These are phyloP conservation scores for Fragosphaeria purpurea DNA, from an alignment of 2,329 filamentous ascomycete species.

Conservation along the genomic window DNA sequence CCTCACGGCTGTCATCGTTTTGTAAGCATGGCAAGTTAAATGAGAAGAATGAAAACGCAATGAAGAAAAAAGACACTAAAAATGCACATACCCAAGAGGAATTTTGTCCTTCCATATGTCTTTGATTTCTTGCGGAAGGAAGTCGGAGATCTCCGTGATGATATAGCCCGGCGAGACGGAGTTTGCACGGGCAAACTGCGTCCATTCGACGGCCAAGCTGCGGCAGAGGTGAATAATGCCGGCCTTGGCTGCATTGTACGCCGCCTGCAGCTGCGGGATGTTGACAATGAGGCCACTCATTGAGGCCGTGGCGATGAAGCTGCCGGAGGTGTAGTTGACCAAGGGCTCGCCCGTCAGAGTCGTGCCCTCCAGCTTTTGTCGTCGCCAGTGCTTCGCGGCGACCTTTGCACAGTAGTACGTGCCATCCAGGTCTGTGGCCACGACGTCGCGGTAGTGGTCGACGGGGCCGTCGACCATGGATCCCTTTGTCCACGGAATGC, in stretches of 20 bases:
- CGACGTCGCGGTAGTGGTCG: constrained; percentile 56
- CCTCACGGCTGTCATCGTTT: constrained; percentile 46
- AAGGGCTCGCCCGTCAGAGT: constrained; percentile 50
- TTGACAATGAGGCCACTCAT: constrained; percentile 73
- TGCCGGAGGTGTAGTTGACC: constrained; percentile 51
- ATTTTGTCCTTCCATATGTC: constrained; percentile 67
- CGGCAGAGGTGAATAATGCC: constrained; percentile 49
- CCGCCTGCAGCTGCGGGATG: constrained; percentile 61
- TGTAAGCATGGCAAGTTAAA: neutral
- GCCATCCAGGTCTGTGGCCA: constrained; percentile 62
- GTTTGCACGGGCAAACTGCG: constrained; percentile 61
- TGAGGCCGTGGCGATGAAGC: constrained; percentile 65
- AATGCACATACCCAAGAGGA: constrained; percentile 54
- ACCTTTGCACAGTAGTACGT: constrained; percentile 67
- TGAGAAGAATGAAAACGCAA: constrained; percentile 1
- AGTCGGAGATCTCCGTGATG: constrained; percentile 58
- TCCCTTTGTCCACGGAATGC: constrained; percentile 63
- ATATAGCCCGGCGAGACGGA: constrained; percentile 66
- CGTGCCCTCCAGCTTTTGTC: constrained; percentile 59
- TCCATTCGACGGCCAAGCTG: constrained; percentile 71
- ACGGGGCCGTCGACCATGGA: constrained; percentile 55
- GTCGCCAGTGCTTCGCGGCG: constrained; percentile 58
- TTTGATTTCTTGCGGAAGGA: constrained; percentile 55
- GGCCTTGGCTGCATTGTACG: constrained; percentile 66
- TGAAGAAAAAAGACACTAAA: neutral